These are phyloP conservation scores for Rhododendron molle DNA, from an alignment of 148 eudicot species.

Conservation along the genomic window DNA sequence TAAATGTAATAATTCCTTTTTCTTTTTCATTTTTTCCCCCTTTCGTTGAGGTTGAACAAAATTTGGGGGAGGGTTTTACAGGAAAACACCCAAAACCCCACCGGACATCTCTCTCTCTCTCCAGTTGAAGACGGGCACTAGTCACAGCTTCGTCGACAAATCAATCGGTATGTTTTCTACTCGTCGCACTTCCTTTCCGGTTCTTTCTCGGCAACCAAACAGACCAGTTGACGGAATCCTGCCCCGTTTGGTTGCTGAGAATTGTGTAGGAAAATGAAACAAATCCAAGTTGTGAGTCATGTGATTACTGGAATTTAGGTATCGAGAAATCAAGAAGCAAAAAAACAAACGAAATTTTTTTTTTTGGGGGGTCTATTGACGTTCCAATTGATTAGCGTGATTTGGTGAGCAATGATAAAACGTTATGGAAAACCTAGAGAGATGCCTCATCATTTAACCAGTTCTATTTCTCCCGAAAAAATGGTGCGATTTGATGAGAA, in stretches of 20 bases:
- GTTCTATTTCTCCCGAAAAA: background rate
- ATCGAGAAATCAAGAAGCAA: background rate
- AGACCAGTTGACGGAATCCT: background rate
- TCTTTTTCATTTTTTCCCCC: no score
- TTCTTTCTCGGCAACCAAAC: background rate
- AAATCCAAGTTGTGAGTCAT: background rate
- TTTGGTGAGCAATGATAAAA: background rate
- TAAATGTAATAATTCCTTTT: no score
- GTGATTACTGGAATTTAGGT: background rate
- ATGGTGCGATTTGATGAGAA: background rate
- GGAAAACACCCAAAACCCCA: background rate
- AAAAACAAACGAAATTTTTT: background rate
- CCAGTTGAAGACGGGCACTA: background rate
- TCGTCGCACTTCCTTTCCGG: background rate
- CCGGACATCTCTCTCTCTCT: background rate
- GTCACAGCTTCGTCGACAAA: background rate
- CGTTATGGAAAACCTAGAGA: background rate
- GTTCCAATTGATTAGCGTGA: background rate
- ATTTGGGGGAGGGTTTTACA: background rate
- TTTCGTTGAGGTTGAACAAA: no score
- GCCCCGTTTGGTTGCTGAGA: background rate
- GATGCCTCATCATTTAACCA: background rate
- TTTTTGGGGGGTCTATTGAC: background rate
- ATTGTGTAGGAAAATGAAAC: background rate
- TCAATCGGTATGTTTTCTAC: constrained; percentile 3